Base-by-base conservation (phyloP, 495 filamentous ascomycete genomes). In the Penicillium waksmanii region DNA sequence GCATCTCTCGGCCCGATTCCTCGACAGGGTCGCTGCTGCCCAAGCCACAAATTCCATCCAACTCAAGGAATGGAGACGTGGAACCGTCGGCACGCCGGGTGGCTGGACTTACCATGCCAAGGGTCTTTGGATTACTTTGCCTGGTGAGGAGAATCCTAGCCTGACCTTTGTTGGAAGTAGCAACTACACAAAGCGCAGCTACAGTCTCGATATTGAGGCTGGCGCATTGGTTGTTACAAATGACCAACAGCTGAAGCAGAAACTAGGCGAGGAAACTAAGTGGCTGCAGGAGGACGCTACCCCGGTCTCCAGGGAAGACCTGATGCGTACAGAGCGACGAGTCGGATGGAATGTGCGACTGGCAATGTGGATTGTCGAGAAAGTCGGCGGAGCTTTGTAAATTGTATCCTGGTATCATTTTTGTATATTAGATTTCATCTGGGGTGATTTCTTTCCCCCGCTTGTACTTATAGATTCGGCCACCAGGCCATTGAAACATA, bases 61-160 rank as follows among this genome's bases (percentile, higher is more conserved):
- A 25, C 76, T 99, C 12, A 88, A 88, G 55, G 95, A 99, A 74
- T 99, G 96, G 96, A 82, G 87, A 42, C 84, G 83, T 42, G 95
- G 94, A 5, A 90, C 86, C 0, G 89, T 96, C 23, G 86, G 87
- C 25, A 84, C 92, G 65, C 85, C 87, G 1, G 88, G 80, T 17
- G 96, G 91, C 2, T 99, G 95, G 95, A 96, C 93, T 0, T 99
- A 99, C 69, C 95, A 99, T 67, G 95, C 95, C 50, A 99, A 99
- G 74, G 95, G 95, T 0, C 78, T 98, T 2, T 98, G 95, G 95
- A 82, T 97, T 21, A 92, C 91, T 0, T 73, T 97, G 12, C 87
- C 87, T 0, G 62, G 67, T 44, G 76, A 77, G 50, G 71, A 79
- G 59, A 53, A 75, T 44, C 92, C 94, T 3, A 89, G 88, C 51